phyloP scores from a whole-genome alignment of 352 stramenopile genomes.

The Globisporangium abappressorium region DNA sequence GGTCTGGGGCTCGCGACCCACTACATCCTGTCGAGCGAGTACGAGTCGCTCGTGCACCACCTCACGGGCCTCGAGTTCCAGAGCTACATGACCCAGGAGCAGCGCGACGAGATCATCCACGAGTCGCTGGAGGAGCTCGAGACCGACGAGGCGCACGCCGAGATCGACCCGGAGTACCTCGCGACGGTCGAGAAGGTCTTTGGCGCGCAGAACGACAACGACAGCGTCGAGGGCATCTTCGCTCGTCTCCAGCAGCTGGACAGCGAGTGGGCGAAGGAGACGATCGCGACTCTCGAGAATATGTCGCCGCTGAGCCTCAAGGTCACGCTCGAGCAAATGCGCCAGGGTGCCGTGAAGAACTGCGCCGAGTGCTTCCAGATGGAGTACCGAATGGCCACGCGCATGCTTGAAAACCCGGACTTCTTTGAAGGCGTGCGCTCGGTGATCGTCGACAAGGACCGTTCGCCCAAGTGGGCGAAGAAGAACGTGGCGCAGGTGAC shows the following conservation, averaged over 20 bases:
- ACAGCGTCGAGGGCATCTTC: conserved; percentile 75
- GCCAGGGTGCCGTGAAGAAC: conserved; percentile 78
- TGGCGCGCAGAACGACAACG: conserved; percentile 66
- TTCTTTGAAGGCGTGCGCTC: conserved; percentile 97
- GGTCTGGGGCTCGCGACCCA: conserved; percentile 96
- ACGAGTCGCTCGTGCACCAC: conserved; percentile 88
- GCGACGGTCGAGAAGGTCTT: conserved; percentile 76
- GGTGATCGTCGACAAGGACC: conserved; percentile 96
- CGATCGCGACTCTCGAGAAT: conserved; percentile 79
- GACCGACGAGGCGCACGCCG: conserved; percentile 81
- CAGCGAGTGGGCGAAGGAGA: conserved; percentile 74
- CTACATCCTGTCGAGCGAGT: conserved; percentile 88
- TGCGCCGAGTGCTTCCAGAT: conserved; percentile 93
- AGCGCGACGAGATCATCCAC: conserved; percentile 86
- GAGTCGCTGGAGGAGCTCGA: conserved; percentile 73
- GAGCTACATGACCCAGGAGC: conserved; percentile 65
- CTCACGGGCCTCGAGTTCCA: conserved; percentile 79
- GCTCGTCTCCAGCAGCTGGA: conserved; percentile 51
- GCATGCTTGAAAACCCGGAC: conserved; percentile 89
- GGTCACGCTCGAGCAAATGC: conserved; percentile 93
- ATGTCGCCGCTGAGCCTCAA: conserved; percentile 94
- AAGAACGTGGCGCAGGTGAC: conserved; percentile 56
- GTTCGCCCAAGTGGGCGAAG: conserved; percentile 89
- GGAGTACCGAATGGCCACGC: conserved; percentile 88
- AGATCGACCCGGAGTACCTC: conserved; percentile 76